Evolutionary conservation across 768 basidiomycete genomes (phyloP).

Genomic region (Hypholoma sublateritium): DNA sequence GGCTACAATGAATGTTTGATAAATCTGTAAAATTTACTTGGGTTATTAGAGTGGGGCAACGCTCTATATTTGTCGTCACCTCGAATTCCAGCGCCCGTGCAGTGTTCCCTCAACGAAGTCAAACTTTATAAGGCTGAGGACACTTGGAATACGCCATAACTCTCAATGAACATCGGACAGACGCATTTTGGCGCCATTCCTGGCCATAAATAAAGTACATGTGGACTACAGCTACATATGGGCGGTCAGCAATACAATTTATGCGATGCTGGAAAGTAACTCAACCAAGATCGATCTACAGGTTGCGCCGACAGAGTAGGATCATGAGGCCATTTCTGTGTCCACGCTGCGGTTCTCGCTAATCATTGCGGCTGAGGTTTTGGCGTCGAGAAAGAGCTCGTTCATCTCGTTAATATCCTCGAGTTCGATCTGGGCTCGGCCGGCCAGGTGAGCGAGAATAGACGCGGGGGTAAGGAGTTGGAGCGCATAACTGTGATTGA

Average conservation of each 20-base stretch:
- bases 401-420: slow-evolving; percentile 95
- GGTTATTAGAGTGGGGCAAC: no score
- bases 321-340: slow-evolving; percentile 6
- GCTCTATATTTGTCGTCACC: no score
- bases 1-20: no score
- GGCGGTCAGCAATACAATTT: background rate
- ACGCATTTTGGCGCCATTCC: no score
- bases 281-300: slow-evolving; percentile 13
- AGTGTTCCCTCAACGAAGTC: no score
- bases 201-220: no score
- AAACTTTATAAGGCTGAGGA: no score
- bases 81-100: no score
- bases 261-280: background rate
- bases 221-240: no score
- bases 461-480: slow-evolving; percentile 91
- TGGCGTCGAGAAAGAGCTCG: slow-evolving; percentile 94
- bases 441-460: slow-evolving; percentile 77
- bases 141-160: no score
- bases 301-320: background rate
- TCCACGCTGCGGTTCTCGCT: slow-evolving; percentile 5
- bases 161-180: no score
- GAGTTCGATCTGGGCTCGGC: slow-evolving; percentile 76
- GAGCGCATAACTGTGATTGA: slow-evolving; percentile 69
- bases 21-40: no score
- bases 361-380: slow-evolving; percentile 56